Percentiles rank a stretch among this genome's conserved stretches.
These are phyloP conservation scores for Yamagishiella unicocca DNA, from an alignment of 139 green algal species.

Conservation along the genomic window DNA sequence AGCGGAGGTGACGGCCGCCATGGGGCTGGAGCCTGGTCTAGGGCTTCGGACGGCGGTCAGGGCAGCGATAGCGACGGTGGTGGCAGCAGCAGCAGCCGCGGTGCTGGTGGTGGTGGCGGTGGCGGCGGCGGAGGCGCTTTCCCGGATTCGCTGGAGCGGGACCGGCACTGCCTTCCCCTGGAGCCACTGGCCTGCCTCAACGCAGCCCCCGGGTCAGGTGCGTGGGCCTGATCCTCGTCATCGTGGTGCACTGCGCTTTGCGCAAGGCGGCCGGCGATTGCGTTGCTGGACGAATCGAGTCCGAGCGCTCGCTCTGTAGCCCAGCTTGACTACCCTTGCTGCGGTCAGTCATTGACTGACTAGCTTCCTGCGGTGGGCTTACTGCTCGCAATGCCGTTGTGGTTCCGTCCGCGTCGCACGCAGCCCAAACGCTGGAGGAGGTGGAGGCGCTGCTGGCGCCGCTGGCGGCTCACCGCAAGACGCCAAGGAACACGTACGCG, in stretches of 20 bases:
- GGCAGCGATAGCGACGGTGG: background rate
- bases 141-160: background rate
- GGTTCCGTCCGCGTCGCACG: background rate
- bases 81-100: background rate
- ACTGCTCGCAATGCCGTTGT: background rate
- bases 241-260: no score
- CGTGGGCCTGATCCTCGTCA: no score
- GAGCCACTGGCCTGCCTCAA: slow-evolving; percentile 31
- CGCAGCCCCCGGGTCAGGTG: background rate
- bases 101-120: background rate
- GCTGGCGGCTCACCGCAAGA: slow-evolving; percentile 1
- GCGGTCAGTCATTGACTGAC: no score
- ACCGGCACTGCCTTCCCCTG: slow-evolving; percentile 25
- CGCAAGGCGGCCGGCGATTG: no score
- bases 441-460: slow-evolving; percentile 14
- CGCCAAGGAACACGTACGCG: background rate
- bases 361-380: no score
- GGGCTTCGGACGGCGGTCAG: background rate
- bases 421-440: slow-evolving; percentile 12
- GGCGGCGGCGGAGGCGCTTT: background rate
- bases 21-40: background rate
- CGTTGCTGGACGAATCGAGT: no score
- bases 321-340: no score
- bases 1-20: background rate
- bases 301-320: no score